Evolutionary conservation across 2,329 filamentous ascomycete genomes (phyloP).

Genomic region (Trichoderma aggressivum): DNA sequence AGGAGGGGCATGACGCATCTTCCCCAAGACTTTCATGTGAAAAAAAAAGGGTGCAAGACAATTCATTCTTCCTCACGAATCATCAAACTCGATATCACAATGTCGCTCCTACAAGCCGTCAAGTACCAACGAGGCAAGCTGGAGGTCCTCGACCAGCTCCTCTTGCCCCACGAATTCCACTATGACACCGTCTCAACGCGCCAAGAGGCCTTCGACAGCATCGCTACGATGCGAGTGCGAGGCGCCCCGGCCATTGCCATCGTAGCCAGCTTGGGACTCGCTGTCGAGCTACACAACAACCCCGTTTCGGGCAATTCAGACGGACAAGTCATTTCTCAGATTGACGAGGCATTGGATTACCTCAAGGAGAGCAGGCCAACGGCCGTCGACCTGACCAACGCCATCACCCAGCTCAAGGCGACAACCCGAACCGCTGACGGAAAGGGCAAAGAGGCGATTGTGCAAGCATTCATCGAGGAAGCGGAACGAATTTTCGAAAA

Average conservation of each 20-base stretch:
- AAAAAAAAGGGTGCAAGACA: not conserved
- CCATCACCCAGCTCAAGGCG: conserved; percentile 73
- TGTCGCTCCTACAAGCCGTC: conserved; percentile 70
- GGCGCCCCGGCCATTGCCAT: conserved; percentile 94
- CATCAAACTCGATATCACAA: conserved; percentile 24
- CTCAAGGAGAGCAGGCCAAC: conserved; percentile 87
- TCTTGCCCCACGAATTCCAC: conserved; percentile 73
- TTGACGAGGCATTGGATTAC: conserved; percentile 76
- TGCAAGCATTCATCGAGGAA: conserved; percentile 68
- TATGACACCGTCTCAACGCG: conserved; percentile 70
- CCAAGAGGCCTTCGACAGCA: conserved; percentile 77
- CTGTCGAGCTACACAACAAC: conserved; percentile 71
- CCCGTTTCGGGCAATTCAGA: conserved; percentile 41
- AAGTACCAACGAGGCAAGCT: conserved; percentile 70
- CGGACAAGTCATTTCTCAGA: conserved; percentile 64
- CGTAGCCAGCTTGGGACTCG: conserved; percentile 85
- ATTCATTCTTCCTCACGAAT: not conserved
- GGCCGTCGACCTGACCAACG: conserved; percentile 91
- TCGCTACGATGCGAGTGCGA: conserved; percentile 73
- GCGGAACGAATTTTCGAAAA: conserved; percentile 84
- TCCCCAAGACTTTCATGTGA: not conserved
- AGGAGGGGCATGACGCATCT: conserved; percentile 24
- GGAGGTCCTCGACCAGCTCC: conserved; percentile 79
- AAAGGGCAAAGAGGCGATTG: conserved; percentile 49
- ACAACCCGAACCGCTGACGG: conserved; percentile 52